Base-by-base conservation (phyloP, 495 filamentous ascomycete species). In the Annulohypoxylon moriforme region DNA sequence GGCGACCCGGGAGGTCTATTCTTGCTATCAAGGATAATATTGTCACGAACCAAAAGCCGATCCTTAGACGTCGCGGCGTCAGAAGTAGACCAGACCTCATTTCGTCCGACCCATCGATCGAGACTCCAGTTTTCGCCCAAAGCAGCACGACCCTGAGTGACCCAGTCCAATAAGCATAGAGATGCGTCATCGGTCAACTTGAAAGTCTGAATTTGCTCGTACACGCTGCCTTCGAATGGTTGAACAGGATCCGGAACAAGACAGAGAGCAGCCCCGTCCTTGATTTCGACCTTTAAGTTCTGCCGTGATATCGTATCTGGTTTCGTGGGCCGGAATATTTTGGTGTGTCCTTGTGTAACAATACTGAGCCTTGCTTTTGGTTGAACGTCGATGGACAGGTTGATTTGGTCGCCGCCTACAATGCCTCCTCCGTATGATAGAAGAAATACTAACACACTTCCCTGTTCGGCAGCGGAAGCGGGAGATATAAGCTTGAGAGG, bases 341-440 rank as follows among this genome's bases (percentile, higher is more conserved):
- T 98, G 49, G 96, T 98, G 83, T 92, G 92, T 38, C 96, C 96
- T 82, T 98, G 96, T 0, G 96, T 98, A 40, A 94, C 92, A 18
- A 98, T 87, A 44, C 91, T 90, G 38, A 99, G 86, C 64, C 90
- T 89, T 0, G 93, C 90, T 4, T 78, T 75, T 0, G 84, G 72
- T 18, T 89, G 88, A 22, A 97, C 82, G 3, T 86, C 85, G 53
- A 98, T 81, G 20, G 79, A 80, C 57, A 99, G 89, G 68, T 90
- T 82, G 73, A 98, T 91, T 64, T 86, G 81, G 79, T 99, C 96
- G 31, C 93, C 92, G 4, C 90, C 91, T 14, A 99, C 91, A 13
- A 99, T 88, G 2, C 96, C 96, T 47, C 96, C 96, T 64, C 96
- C 96, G 75, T 99, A 99, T 47, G 94, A 96, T 47, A 99, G 89